Evolutionary conservation across 345 rosid genomes (phyloP).

Genomic region (Melaleuca quinquenervia): DNA sequence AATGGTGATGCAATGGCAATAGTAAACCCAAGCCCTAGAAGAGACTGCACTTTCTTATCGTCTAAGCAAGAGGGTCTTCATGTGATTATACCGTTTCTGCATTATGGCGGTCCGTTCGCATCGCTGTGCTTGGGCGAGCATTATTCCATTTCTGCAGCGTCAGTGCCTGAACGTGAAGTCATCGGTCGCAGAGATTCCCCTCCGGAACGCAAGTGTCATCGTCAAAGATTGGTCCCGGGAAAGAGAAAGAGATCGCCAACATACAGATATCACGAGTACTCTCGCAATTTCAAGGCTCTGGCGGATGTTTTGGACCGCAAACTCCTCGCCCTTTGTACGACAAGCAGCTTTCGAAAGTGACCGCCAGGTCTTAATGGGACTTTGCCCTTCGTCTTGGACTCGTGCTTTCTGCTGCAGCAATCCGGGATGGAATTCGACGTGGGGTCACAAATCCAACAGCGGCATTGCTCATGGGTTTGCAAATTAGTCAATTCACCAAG

Average conservation of each 20-base stretch:
- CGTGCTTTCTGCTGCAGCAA: neutral
- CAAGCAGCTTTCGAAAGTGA: neutral
- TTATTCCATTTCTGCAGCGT: neutral
- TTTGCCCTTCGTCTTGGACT: neutral
- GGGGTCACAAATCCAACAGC: neutral
- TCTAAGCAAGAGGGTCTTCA: too few species aligned
- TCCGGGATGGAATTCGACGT: neutral
- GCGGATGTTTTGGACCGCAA: neutral
- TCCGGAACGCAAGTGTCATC: neutral
- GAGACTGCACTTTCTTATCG: too few species aligned
- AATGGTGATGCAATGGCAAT: neutral
- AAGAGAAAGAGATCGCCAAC: neutral
- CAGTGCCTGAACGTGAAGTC: too few species aligned
- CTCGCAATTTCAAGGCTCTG: neutral
- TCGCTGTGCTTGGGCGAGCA: neutral
- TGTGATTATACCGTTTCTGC: neutral
- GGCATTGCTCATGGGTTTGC: neutral
- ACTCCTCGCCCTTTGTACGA: neutral
- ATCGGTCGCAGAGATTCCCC: neutral
- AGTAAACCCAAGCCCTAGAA: too few species aligned
- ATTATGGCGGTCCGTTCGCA: neutral
- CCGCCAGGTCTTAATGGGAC: neutral
- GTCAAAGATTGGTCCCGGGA: neutral
- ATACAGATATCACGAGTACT: neutral
- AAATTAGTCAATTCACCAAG: neutral